Base-by-base conservation (phyloP, 345 rosid species). In the Lumnitzera littorea region DNA sequence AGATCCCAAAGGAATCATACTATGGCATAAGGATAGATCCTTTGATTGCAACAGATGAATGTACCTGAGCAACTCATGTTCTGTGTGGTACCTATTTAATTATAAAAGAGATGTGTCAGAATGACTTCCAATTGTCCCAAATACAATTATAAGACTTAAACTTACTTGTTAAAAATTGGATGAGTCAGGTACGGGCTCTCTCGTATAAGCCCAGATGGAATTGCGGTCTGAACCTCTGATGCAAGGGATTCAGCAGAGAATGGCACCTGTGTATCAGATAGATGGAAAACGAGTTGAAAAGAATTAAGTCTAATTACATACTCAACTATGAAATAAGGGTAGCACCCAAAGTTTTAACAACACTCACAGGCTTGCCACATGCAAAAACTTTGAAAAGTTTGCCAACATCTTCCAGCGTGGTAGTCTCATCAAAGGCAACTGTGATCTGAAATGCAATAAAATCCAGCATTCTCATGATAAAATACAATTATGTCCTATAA, bases 1-100 rank as follows among this genome's bases (percentile, higher is more conserved):
- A 73, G 99, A 94, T 65, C 99, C 97, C 79, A 94, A 67, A 5
- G 99, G 96, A 78, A 94, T 94, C 99, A 94, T 94, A 74, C 97
- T 88, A 73, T 94, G 99, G 86, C 99, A 94, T 68, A 88, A 71
- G 50, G 99, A 94, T 60, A 94, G 90, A 84, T 94, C 99, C 75
- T 86, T 90, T 46, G 91, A 81, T 74, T 83, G 85, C 60, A 94
- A 75, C 79, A 67, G 79, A 70, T 91, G 80, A 53, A 88, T 78
- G 74, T 86, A 88, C 55, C 99, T 81, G 55, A 94, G 96, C 74
- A 94, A 64, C 72, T 94, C 99, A 53, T 94, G 99, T 80, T 94
- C 96, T 0, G 97, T 86, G 63, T 91, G 97, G 74, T 80, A 86
- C 86, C 96, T 88, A 70, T 57, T 17, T 56, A 41, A 53, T 56